Base-by-base conservation (phyloP, 106 monocot genomes). In the Allium cepa region DNA sequence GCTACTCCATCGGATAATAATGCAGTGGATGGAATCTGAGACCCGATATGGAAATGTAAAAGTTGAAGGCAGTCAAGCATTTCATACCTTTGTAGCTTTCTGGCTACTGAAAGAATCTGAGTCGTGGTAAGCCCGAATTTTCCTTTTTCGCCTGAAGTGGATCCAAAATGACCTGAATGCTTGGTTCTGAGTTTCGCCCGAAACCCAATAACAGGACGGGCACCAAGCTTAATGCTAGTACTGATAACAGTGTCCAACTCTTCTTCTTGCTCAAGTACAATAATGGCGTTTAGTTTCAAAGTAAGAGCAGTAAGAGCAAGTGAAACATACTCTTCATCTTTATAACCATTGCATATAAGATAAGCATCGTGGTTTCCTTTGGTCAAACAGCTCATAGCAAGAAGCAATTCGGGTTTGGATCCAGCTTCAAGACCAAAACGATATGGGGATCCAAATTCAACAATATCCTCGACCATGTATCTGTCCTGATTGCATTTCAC, bases 401-500 rank as follows among this genome's bases (percentile, higher is more conserved):
- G 86, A 46, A 94, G 87, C 27, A 94, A 80, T 80, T 94, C 94
- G 10, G 94, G 87, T 74, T 94, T 94, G 17, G 94, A 94, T 8
- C 93, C 94, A 15, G 90, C 94, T 74, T 94, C 94, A 9, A 94
- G 81, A 46, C 94, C 90, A 76, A 87, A 90, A 2, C 79, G 64
- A 79, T 75, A 90, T 8, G 79, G 71, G 9, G 53, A 17, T 6
- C 90, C 94, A 46, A 90, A 90, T 47, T 82, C 79, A 5, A 94
- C 78, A 50, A 94, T 64, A 73, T 94, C 93, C 73, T 89, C 86
- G 2, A 94, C 89, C 52, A 94, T 78, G 77, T 65, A 86, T 0
- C 86, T 71, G 50, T 94, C 86, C 77, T 94, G 89, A 68, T 90
- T 94, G 83, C 93, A 94, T 62, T 94, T 94, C 22, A 94, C 89